These are phyloP conservation scores for Alternaria ethzedia DNA, from an alignment of 2,329 filamentous ascomycete species.

Conservation along the genomic window DNA sequence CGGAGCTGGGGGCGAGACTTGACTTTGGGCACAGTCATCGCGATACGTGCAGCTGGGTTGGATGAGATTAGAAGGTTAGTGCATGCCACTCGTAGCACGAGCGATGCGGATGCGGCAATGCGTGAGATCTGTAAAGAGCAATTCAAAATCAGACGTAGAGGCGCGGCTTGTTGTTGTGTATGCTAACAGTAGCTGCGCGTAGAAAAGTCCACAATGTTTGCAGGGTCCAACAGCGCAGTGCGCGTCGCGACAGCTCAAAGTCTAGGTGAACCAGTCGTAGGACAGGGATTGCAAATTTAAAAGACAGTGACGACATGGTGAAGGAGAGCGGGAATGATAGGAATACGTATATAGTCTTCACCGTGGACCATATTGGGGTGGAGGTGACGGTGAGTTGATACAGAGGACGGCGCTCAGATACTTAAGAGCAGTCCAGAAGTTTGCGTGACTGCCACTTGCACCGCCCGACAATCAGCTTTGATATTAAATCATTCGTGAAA, in stretches of 20 bases:
- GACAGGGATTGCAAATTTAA: neutral
- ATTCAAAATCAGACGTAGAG: neutral
- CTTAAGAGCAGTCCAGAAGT: neutral
- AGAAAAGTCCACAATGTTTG: neutral
- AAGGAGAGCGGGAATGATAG: neutral
- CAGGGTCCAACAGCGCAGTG: neutral
- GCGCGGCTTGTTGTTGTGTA: neutral
- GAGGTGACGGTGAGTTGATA: neutral
- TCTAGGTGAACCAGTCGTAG: neutral
- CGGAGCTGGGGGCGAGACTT: conserved; percentile 1
- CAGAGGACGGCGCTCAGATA: neutral
- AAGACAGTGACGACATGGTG: neutral
- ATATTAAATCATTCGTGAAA: neutral
- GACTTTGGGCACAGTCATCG: conserved; percentile 1
- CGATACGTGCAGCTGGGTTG: neutral
- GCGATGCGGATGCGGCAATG: neutral
- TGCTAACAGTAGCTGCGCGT: neutral
- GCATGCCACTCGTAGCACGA: neutral
- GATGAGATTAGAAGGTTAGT: neutral
- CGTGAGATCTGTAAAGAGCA: neutral
- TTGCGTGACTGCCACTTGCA: neutral
- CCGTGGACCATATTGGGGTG: neutral
- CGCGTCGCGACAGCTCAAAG: neutral
- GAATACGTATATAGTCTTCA: neutral
- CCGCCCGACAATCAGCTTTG: neutral